Evolutionary conservation across 495 filamentous ascomycete species (phyloP).

Genomic region (Parathielavia appendiculata): DNA sequence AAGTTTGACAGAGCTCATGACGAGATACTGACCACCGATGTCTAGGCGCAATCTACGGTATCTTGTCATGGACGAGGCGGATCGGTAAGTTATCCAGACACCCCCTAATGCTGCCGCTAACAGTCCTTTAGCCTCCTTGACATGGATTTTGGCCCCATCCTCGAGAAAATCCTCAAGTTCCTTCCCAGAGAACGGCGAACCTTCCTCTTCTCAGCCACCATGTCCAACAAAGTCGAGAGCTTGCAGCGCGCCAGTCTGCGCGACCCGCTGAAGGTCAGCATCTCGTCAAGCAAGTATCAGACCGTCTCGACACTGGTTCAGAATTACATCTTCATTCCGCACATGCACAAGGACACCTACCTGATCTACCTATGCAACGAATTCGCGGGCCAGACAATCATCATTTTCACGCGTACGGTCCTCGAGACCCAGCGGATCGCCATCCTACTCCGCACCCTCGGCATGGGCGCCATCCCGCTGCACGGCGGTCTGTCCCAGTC

Average conservation of each 20-base stretch:
- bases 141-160: constrained; percentile 86
- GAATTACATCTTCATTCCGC: constrained; percentile 77
- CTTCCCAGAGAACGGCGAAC: constrained; percentile 75
- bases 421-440: constrained; percentile 82
- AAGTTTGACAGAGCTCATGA: not conserved
- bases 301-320: constrained; percentile 82
- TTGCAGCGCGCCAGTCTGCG: constrained; percentile 81
- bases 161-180: constrained; percentile 90
- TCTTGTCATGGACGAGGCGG: constrained; percentile 92
- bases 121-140: constrained; percentile 59
- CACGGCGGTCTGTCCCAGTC: constrained; percentile 87
- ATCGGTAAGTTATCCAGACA: constrained; percentile 37
- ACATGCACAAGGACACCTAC: constrained; percentile 87
- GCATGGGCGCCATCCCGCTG: constrained; percentile 72
- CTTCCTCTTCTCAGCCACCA: constrained; percentile 90
- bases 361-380: constrained; percentile 82
- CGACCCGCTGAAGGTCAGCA: constrained; percentile 68
- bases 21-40: not conserved
- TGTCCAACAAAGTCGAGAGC: constrained; percentile 86
- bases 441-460: constrained; percentile 72
- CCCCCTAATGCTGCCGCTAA: not conserved
- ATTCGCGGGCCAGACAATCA: constrained; percentile 71
- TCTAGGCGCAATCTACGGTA: constrained; percentile 58
- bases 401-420: constrained; percentile 91
- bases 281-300: constrained; percentile 73